Conservation (phyloP, 345 rosid species). For the Tarenaya hassleriana region DNA sequence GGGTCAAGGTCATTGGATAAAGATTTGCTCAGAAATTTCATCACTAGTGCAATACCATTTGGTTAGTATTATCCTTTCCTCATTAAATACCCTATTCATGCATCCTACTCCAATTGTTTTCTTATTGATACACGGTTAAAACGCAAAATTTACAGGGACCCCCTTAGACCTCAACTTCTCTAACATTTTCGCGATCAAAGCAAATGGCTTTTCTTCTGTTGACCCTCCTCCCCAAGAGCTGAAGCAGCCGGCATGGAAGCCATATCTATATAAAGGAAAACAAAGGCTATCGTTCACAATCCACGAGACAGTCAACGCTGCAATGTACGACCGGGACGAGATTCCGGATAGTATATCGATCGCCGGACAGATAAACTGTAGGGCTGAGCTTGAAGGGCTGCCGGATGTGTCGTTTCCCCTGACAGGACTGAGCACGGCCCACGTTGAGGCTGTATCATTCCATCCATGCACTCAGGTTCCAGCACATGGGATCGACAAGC, state of each 20-base stretch:
- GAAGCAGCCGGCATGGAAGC: constrained; percentile 96
- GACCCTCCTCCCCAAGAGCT: constrained; percentile 72
- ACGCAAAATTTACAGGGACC: constrained; percentile 42
- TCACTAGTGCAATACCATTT: constrained; percentile 79
- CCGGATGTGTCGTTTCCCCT: constrained; percentile 91
- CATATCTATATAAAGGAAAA: constrained; percentile 84
- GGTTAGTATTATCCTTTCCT: constrained; percentile 52
- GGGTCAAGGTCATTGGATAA: constrained; percentile 78
- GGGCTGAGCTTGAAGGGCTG: constrained; percentile 85
- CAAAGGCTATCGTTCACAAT: constrained; percentile 73
- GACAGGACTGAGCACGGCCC: constrained; percentile 54
- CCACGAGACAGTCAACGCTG: constrained; percentile 73
- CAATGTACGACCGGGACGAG: constrained; percentile 84
- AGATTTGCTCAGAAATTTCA: constrained; percentile 68
- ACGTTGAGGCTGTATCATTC: constrained; percentile 69
- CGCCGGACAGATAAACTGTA: constrained; percentile 84
- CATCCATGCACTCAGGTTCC: constrained; percentile 91
- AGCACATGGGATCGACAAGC: constrained; percentile 71
- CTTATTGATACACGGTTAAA: constrained; percentile 12
- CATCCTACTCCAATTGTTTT: constrained; percentile 14
- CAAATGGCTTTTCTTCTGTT: constrained; percentile 70
- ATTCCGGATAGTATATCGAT: constrained; percentile 79
- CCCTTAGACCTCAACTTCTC: constrained; percentile 77
- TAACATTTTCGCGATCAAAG: constrained; percentile 54
- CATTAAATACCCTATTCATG: constrained; percentile 27